phyloP scores from a whole-genome alignment of 139 green algal species.

The Parachlorella kessleri region DNA sequence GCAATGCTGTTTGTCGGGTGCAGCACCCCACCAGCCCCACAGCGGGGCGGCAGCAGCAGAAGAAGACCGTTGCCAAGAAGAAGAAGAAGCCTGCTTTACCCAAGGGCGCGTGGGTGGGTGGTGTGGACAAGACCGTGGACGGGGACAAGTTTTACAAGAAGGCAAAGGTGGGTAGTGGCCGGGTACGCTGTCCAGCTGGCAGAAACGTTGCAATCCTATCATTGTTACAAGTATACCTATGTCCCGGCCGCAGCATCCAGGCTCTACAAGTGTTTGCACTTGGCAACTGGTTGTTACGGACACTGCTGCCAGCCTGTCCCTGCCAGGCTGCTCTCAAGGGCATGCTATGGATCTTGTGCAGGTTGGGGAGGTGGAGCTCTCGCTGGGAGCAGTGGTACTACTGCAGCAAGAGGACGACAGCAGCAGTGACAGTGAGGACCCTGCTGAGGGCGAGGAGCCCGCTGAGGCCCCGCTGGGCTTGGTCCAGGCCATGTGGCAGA shows the following conservation, averaged over 20 bases:
- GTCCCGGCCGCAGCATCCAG: too few species aligned
- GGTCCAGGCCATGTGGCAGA: slow-evolving; percentile 76
- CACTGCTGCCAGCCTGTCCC: too few species aligned
- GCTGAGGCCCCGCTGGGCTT: slow-evolving; percentile 56
- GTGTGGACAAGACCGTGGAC: slow-evolving; percentile 6
- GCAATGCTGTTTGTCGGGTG: too few species aligned
- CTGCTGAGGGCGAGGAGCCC: slow-evolving; percentile 32
- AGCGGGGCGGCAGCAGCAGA: slow-evolving; percentile 17
- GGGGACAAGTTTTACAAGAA: slow-evolving; percentile 43
- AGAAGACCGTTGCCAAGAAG: background rate
- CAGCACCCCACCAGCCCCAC: background rate
- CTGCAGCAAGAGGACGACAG: slow-evolving; percentile 36
- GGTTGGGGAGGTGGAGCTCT: slow-evolving; percentile 46
- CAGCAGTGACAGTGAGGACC: too few species aligned
- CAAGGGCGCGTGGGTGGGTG: slow-evolving; percentile 41
- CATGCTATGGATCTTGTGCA: too few species aligned
- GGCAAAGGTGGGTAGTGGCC: slow-evolving; percentile 3
- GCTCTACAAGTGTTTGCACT: too few species aligned
- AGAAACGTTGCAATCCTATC: too few species aligned
- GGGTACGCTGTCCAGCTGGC: too few species aligned
- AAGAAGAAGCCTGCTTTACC: background rate
- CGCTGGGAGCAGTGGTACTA: slow-evolving; percentile 53
- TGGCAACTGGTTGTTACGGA: too few species aligned
- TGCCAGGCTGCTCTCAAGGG: too few species aligned
- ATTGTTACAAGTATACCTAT: too few species aligned